These are phyloP conservation scores for Clarireedia hainanense DNA, from an alignment of 2,329 filamentous ascomycete species.

Conservation along the genomic window DNA sequence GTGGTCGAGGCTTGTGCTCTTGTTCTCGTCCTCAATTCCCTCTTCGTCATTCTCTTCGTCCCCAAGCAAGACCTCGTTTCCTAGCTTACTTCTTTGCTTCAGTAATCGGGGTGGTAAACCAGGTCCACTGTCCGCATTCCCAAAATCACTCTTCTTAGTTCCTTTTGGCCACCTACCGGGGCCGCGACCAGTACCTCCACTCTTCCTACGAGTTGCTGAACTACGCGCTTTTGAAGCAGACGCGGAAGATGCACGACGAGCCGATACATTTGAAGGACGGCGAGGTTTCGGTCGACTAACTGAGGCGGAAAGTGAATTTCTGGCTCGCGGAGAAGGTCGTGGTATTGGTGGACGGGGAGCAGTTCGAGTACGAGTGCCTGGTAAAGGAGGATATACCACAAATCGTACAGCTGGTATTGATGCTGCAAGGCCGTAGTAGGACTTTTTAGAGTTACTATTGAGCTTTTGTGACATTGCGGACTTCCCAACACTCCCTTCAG, in stretches of 20 bases:
- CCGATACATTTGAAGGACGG: neutral
- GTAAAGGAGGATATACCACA: slow-evolving; percentile 67
- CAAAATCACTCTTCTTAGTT: slow-evolving; percentile 61
- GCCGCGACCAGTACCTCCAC: slow-evolving; percentile 55
- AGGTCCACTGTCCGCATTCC: slow-evolving; percentile 57
- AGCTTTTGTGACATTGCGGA: slow-evolving; percentile 15
- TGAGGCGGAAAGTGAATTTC: slow-evolving; percentile 2
- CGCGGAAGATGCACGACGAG: slow-evolving; percentile 13
- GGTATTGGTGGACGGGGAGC: slow-evolving; percentile 22
- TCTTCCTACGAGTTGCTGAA: slow-evolving; percentile 43
- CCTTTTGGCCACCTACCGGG: slow-evolving; percentile 61
- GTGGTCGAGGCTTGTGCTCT: slow-evolving; percentile 12
- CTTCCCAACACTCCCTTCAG: slow-evolving; percentile 15
- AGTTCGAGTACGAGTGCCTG: slow-evolving; percentile 38
- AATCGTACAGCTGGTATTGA: slow-evolving; percentile 63
- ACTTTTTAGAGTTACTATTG: slow-evolving; percentile 21
- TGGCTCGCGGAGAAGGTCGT: slow-evolving; percentile 13
- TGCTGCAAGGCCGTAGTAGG: slow-evolving; percentile 24
- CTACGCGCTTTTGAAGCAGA: slow-evolving; percentile 21
- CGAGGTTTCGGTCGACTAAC: slow-evolving; percentile 16
- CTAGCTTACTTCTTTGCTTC: slow-evolving; percentile 26
- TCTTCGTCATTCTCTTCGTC: slow-evolving; percentile 23
- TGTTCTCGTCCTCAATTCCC: slow-evolving; percentile 6
- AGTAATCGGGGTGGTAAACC: slow-evolving; percentile 46
- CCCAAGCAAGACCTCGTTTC: slow-evolving; percentile 27